Evolutionary conservation across 495 filamentous ascomycete species (phyloP).

Genomic region (Penicillium daleae): DNA sequence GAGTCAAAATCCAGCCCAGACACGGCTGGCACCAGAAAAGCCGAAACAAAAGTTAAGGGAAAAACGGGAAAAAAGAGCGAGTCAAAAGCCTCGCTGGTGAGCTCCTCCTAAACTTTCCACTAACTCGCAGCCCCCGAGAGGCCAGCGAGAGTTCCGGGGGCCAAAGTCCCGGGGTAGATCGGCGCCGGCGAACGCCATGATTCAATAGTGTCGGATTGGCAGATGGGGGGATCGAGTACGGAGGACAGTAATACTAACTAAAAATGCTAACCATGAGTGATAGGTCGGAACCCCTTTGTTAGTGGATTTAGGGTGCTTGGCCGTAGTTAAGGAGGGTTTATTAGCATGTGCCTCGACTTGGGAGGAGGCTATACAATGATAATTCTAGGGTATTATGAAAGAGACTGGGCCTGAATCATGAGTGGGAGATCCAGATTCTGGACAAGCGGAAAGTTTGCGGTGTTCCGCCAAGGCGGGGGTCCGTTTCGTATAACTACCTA

Average conservation of each 20-base stretch:
- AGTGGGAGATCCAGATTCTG: too few relatives aligned
- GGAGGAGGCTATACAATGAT: background rate
- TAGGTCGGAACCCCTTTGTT: too few relatives aligned
- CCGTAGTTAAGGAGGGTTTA: too few relatives aligned
- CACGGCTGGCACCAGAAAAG: background rate
- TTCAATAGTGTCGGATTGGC: slow-evolving; percentile 4
- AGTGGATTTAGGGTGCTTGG: too few relatives aligned
- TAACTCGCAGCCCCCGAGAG: too few relatives aligned
- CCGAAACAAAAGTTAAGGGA: background rate
- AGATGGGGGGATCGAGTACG: too few relatives aligned
- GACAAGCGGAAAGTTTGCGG: background rate
- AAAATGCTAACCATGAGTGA: too few relatives aligned
- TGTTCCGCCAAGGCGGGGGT: background rate
- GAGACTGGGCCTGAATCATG: too few relatives aligned
- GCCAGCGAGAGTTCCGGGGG: background rate
- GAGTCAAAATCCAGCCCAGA: background rate
- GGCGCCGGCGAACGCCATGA: background rate
- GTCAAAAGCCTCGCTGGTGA: background rate
- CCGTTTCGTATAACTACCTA: background rate
- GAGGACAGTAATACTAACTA: too few relatives aligned
- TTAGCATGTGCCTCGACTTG: background rate
- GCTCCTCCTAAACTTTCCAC: background rate
- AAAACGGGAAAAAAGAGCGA: background rate
- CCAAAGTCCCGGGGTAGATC: slow-evolving; percentile 8
- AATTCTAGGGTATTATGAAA: too few relatives aligned